Evolutionary conservation across 441 rosid genomes (phyloP), one percentile per base, ranked within the genome.

Genomic region (Jatropha multifida): DNA sequence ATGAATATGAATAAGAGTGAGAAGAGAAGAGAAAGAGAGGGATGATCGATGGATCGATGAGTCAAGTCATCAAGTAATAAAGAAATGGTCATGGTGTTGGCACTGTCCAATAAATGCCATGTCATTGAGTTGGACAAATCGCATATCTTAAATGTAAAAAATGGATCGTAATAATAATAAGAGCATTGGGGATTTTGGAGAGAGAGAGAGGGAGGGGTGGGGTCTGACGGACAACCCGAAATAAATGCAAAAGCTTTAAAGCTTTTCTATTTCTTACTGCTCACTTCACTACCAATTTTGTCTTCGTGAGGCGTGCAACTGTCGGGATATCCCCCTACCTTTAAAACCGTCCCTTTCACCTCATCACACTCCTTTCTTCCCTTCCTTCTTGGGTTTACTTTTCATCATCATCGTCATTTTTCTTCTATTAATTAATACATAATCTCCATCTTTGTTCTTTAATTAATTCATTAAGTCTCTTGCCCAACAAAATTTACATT

Each of bases 81-180:
- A 15, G 26, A n/a, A 15, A 55, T 18, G 68, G 26, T 62, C 81
- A 78, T 80, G 66, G 88, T 76, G 77, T 86, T 85, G 90, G 90
- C 90, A 78, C 82, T 83, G 85, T 87, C 88, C 82, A 77, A 83
- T 83, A 75, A 87, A 85, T 84, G 84, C 71, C 61, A 67, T 68
- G 72, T 59, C 81, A 80, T 79, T 71, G 79, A 69, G 76, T 77
- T 48, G 77, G 78, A 56, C 81, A 71, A 74, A 76, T 77, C 74
- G 74, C 73, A 65, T 20, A 61, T 58, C 72, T 59, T 62, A 60
- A 69, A 70, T 74, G 68, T 55, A 13, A 54, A 7, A 56, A n/a
- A 56, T 18, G 8, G 6, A 56, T n/a, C n/a, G 18, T 32, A n/a
- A 13, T 10, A 51, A 10, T 10, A 51, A 51, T 54, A 54, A 5